Conservation (phyloP, 345 rosid species). For the Citrus cavaleriei region DNA sequence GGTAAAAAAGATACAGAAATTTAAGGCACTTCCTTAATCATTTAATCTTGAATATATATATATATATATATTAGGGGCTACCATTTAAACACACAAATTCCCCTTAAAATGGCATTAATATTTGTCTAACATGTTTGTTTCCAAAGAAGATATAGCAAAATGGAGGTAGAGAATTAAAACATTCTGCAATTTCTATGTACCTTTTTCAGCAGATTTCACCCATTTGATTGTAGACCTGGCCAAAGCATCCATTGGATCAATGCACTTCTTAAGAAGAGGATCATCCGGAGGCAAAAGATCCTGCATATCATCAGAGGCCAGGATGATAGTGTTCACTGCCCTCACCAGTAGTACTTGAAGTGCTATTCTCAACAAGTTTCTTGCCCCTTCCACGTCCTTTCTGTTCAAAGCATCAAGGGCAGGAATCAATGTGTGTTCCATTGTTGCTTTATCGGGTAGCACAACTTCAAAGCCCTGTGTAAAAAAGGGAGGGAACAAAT, state of each 20-base stretch:
- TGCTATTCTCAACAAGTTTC: conserved; percentile 45
- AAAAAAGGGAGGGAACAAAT: neutral
- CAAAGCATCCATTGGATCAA: conserved; percentile 41
- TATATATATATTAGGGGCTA: too few species aligned
- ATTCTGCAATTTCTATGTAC: conserved; percentile 8
- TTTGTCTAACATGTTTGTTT: neutral
- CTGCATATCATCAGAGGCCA: conserved; percentile 38
- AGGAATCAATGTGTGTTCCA: conserved; percentile 44
- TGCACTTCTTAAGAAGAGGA: conserved; percentile 52
- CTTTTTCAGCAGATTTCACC: conserved; percentile 28
- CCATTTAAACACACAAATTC: neutral
- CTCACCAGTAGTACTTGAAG: conserved; percentile 53
- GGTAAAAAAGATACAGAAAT: neutral
- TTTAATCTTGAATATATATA: neutral
- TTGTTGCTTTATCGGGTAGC: conserved; percentile 47
- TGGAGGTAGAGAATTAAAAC: neutral
- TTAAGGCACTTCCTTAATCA: neutral
- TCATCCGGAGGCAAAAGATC: conserved; percentile 39
- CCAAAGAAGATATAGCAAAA: neutral
- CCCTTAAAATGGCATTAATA: neutral
- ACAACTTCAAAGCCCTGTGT: conserved; percentile 49
- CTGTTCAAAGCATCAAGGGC: conserved; percentile 40
- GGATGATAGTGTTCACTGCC: conserved; percentile 40
- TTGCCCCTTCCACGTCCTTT: conserved; percentile 48
- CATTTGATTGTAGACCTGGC: conserved; percentile 42